Evolutionary conservation across 2,329 filamentous ascomycete species (phyloP).

Genomic region (Fusarium oligoseptatum): DNA sequence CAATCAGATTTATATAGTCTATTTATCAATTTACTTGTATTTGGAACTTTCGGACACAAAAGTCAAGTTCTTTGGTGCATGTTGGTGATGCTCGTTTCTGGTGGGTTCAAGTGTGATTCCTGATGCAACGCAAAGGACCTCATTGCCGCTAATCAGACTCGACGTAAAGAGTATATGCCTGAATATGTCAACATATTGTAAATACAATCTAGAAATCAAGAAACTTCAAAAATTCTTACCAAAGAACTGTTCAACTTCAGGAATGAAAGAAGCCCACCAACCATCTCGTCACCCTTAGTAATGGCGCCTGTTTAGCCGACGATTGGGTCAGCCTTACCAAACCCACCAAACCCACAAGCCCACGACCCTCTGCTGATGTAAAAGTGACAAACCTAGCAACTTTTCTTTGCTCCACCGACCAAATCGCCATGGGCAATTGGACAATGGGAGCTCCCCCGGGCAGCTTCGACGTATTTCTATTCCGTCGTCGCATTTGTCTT

Average conservation of each 20-base stretch:
- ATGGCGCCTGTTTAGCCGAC: slow-evolving; percentile 28
- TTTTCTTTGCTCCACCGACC: slow-evolving; percentile 15
- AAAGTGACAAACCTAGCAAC: slow-evolving; percentile 45
- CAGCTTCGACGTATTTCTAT: slow-evolving; percentile 39
- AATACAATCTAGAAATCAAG: not conserved
- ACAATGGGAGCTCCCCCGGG: not conserved
- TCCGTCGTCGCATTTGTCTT: slow-evolving; percentile 32
- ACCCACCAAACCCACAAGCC: slow-evolving; percentile 8
- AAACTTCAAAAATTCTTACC: not conserved
- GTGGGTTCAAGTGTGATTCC: not conserved
- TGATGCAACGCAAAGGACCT: not conserved
- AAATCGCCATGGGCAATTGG: slow-evolving; percentile 14
- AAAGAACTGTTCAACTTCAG: not conserved
- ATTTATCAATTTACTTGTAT: not conserved
- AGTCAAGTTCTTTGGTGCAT: not conserved
- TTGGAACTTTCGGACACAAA: not conserved
- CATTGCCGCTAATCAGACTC: not conserved
- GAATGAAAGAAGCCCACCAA: not conserved
- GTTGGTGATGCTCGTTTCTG: not conserved
- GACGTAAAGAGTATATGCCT: not conserved
- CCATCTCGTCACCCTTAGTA: slow-evolving; percentile 34
- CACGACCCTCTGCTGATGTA: slow-evolving; percentile 42
- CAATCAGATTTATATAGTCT: not conserved
- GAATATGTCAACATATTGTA: not conserved
- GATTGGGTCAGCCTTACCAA: slow-evolving; percentile 42